These are phyloP conservation scores for Senna siamea DNA, from an alignment of 306 rosid genomes.

Conservation along the genomic window DNA sequence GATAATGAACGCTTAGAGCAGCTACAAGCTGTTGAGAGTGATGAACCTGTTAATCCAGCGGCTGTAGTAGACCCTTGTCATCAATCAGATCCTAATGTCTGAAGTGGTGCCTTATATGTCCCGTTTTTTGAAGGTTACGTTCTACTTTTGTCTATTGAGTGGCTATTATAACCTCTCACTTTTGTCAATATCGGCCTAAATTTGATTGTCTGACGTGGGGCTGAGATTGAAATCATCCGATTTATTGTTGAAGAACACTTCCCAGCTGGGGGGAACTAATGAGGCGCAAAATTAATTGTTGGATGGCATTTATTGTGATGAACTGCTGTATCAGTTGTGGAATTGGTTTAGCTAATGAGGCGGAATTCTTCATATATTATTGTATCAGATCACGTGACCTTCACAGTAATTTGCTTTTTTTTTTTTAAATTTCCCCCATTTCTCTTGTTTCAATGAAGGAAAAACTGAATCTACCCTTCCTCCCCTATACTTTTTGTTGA, in stretches of 20 bases:
- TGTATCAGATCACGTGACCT: slow-evolving; percentile 32
- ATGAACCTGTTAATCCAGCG: slow-evolving; percentile 43
- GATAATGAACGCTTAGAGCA: slow-evolving; percentile 43
- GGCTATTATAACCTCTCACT: slow-evolving; percentile 40
- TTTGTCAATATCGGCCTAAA: slow-evolving; percentile 32
- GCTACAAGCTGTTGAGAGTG: slow-evolving; percentile 39
- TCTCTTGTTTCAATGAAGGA: background rate
- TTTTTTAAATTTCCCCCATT: background rate
- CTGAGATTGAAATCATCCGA: slow-evolving; percentile 26
- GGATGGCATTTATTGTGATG: slow-evolving; percentile 38
- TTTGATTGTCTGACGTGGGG: slow-evolving; percentile 35
- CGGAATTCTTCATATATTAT: slow-evolving; percentile 28
- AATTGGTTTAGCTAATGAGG: slow-evolving; percentile 35
- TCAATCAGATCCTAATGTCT: slow-evolving; percentile 43
- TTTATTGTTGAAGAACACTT: slow-evolving; percentile 1
- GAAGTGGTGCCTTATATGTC: slow-evolving; percentile 18
- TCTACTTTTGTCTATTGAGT: slow-evolving; percentile 31
- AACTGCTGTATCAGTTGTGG: slow-evolving; percentile 31
- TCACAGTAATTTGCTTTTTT: slow-evolving; percentile 7
- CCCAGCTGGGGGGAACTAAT: slow-evolving; percentile 2
- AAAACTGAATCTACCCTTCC: background rate
- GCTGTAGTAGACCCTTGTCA: slow-evolving; percentile 37
- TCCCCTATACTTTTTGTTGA: background rate
- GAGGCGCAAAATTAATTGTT: slow-evolving; percentile 8
- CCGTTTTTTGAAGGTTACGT: slow-evolving; percentile 35